Evolutionary conservation across 2,329 filamentous ascomycete genomes (phyloP), one percentile per base, ranked within the genome.

Genomic region (Neocucurbitaria cava): DNA sequence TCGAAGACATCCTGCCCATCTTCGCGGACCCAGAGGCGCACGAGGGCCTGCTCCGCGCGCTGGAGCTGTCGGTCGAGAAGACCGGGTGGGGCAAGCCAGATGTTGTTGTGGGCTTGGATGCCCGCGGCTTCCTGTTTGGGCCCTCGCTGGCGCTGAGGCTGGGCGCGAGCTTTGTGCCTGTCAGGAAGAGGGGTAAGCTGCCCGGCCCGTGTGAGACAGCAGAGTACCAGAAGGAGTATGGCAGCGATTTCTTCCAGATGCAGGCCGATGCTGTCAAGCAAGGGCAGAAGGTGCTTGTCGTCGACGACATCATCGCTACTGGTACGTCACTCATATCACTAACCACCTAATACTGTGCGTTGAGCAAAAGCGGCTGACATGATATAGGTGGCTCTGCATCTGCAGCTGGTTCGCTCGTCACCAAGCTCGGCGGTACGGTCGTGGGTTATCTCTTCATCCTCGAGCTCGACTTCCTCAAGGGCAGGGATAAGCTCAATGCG

Each of bases 261-360:
- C 95, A 99, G 82, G 82, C 85, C 64, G 92, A 90, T 77, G 89
- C 89, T 40, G 88, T 99, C 70, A 88, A 90, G 79, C 83, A 86
- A 46, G 93, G 93, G 31, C 91, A 96, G 81, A 93, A 89, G 77
- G 94, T 96, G 53, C 81, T 99, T 59, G 85, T 99, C 63, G 92
- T 99, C 28, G 95, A 99, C 77, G 95, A 99, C 76, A 96, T 99
- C 73, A 98, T 99, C 80, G 95, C 95, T 52, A 99, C 95, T 62
- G 94, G 94, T 96, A 83, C 77, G 89, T 79, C 35, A n/a, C n/a
- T n/a, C 3, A n/a, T 15, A 35, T n/a, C 31, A n/a, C 13, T n/a
- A 35, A 1, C 33, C 21, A 23, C 9, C 17, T 15, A 26, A 30
- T 17, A 5, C 5, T 26, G 9, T 26, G 24, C 5, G 5, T 17